phyloP scores from a whole-genome alignment of 371 early-diverging fungal genomes.

The Phascolomyces articulosus region DNA sequence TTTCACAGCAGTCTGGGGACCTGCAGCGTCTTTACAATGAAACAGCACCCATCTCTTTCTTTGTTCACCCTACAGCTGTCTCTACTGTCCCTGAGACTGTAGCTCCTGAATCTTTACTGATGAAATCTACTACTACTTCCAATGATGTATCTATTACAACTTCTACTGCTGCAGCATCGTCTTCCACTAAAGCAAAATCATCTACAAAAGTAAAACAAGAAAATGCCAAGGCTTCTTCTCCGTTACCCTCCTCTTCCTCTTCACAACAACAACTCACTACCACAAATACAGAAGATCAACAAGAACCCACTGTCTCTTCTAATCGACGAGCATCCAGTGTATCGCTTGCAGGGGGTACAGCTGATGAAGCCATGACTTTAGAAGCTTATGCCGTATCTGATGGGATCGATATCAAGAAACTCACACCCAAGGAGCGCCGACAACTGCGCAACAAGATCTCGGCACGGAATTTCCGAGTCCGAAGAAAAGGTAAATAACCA shows the following conservation, averaged over 20 bases:
- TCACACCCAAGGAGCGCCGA: slow-evolving; percentile 78
- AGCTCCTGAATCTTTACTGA: slow-evolving; percentile 25
- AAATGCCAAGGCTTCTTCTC: not conserved
- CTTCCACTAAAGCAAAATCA: not conserved
- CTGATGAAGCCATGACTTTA: slow-evolving; percentile 23
- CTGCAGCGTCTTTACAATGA: slow-evolving; percentile 7
- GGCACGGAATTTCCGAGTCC: slow-evolving; percentile 85
- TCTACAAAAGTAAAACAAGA: not conserved
- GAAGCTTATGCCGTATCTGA: slow-evolving; percentile 29
- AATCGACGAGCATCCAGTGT: slow-evolving; percentile 21
- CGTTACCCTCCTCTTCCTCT: slow-evolving; percentile 1
- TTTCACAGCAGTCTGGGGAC: slow-evolving; percentile 7
- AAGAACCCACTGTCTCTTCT: too few species aligned
- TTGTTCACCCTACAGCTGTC: slow-evolving; percentile 6
- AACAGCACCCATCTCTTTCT: slow-evolving; percentile 7
- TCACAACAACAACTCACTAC: not conserved
- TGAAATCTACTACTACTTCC: slow-evolving; percentile 13
- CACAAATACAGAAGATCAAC: too few species aligned
- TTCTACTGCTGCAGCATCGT: not conserved
- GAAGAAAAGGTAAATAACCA: slow-evolving; percentile 73
- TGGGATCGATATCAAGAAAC: slow-evolving; percentile 47
- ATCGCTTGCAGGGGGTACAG: not conserved
- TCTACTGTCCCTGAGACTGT: slow-evolving; percentile 21
- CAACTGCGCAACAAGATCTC: slow-evolving; percentile 90
- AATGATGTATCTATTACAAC: not conserved